Percentiles rank a stretch among this genome's conserved stretches.
phyloP scores from a whole-genome alignment of 495 filamentous ascomycete species.

The Hypoxylon trugodes region DNA sequence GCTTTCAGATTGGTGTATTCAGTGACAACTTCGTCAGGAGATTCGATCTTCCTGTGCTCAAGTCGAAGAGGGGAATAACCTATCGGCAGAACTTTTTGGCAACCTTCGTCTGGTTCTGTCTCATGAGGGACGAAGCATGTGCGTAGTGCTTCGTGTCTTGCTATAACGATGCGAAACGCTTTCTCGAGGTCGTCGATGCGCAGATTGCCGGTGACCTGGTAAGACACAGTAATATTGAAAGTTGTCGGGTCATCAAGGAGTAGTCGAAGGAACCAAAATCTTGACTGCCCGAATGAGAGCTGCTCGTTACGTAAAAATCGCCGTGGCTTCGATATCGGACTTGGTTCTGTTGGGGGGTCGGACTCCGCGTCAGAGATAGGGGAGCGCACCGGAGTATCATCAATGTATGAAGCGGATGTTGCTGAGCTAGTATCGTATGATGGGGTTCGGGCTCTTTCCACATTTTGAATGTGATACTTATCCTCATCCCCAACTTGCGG shows the following conservation, averaged over 20 bases:
- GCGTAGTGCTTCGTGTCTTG: constrained; percentile 15
- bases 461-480: too few relatives aligned
- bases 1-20: neutral
- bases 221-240: constrained; percentile 47
- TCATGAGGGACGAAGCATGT: neutral
- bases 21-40: neutral
- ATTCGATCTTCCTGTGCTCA: neutral
- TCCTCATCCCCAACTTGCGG: too few relatives aligned
- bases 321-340: too few relatives aligned
- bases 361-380: too few relatives aligned
- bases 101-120: neutral
- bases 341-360: too few relatives aligned
- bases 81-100: too few relatives aligned
- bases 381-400: too few relatives aligned
- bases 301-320: too few relatives aligned
- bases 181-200: constrained; percentile 28
- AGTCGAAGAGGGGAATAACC: neutral
- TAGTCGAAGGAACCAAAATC: constrained; percentile 56
- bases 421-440: too few relatives aligned
- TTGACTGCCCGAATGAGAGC: constrained; percentile 49
- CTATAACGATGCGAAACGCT: constrained; percentile 40
- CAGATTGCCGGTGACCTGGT: constrained; percentile 42
- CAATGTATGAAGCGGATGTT: too few relatives aligned
- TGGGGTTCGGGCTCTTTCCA: too few relatives aligned
- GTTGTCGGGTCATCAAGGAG: constrained; percentile 46